These are phyloP conservation scores for Capronia americana DNA, from an alignment of 2,329 filamentous ascomycete species.

Conservation along the genomic window DNA sequence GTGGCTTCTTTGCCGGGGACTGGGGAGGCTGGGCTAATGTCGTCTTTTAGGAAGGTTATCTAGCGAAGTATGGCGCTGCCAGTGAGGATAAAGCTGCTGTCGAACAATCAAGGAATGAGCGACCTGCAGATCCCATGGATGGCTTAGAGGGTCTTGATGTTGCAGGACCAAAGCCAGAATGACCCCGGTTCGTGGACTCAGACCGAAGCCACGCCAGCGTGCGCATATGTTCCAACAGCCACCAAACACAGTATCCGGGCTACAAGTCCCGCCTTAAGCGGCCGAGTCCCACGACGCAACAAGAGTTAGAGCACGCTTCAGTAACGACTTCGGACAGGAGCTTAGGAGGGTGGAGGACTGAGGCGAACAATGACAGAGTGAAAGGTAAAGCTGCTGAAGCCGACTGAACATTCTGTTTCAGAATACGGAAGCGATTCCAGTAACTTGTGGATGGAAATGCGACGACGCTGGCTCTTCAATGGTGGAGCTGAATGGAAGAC, in stretches of 20 bases:
- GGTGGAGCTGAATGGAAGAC: neutral
- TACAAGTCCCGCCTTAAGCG: neutral
- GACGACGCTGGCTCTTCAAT: neutral
- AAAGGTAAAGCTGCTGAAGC: neutral
- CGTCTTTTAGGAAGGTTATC: constrained; percentile 80
- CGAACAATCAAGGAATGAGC: constrained; percentile 58
- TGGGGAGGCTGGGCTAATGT: neutral
- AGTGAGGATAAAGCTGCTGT: constrained; percentile 73
- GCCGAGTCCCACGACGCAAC: neutral
- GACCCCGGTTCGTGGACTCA: constrained; percentile 3
- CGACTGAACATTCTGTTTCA: neutral
- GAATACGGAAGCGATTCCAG: neutral
- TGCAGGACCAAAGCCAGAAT: constrained; percentile 84
- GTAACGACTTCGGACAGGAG: neutral
- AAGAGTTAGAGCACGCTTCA: neutral
- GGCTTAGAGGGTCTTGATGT: constrained; percentile 91
- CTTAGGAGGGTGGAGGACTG: neutral
- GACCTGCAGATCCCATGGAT: constrained; percentile 88
- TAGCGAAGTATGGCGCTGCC: constrained; percentile 84
- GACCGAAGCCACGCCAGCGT: neutral
- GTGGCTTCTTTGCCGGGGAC: constrained; percentile 43
- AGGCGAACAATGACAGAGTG: neutral
- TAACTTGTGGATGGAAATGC: neutral
- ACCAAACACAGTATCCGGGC: neutral
- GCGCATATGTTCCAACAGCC: neutral